Conservation (phyloP, 257 asterid species). For the Dorcoceras hygrometricum region DNA sequence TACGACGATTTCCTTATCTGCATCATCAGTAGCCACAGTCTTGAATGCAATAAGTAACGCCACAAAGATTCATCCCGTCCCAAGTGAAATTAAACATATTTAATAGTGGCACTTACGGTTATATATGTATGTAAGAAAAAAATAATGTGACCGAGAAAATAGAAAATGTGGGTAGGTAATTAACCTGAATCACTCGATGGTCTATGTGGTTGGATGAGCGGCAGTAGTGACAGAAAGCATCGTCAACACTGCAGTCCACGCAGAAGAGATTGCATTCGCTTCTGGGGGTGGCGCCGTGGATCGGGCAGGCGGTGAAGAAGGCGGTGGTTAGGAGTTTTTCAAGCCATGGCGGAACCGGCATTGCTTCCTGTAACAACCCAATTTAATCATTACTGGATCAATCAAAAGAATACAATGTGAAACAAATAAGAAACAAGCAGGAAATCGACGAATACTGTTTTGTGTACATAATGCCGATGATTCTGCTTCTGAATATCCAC, state of each 20-base stretch:
- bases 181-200: slow-evolving; percentile 92
- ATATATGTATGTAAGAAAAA: too few relatives aligned
- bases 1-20: slow-evolving; percentile 95
- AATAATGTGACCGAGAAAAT: slow-evolving; percentile 2
- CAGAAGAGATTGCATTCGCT: slow-evolving; percentile 92
- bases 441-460: background rate
- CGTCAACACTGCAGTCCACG: slow-evolving; percentile 63
- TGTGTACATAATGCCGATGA: background rate
- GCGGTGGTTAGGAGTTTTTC: slow-evolving; percentile 55
- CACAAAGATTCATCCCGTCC: background rate
- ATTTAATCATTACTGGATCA: background rate
- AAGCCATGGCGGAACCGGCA: slow-evolving; percentile 88
- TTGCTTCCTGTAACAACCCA: slow-evolving; percentile 37
- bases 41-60: background rate
- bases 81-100: background rate
- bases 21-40: background rate
- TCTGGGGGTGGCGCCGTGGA: slow-evolving; percentile 75
- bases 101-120: background rate
- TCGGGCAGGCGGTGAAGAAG: slow-evolving; percentile 70
- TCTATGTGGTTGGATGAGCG: slow-evolving; percentile 79
- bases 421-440: background rate
- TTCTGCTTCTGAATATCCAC: slow-evolving; percentile 24
- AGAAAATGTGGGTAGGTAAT: background rate
- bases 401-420: background rate
- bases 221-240: slow-evolving; percentile 77